Base-by-base conservation (phyloP, 192 early-diverging fungal species). In the Coemansia sp. region DNA sequence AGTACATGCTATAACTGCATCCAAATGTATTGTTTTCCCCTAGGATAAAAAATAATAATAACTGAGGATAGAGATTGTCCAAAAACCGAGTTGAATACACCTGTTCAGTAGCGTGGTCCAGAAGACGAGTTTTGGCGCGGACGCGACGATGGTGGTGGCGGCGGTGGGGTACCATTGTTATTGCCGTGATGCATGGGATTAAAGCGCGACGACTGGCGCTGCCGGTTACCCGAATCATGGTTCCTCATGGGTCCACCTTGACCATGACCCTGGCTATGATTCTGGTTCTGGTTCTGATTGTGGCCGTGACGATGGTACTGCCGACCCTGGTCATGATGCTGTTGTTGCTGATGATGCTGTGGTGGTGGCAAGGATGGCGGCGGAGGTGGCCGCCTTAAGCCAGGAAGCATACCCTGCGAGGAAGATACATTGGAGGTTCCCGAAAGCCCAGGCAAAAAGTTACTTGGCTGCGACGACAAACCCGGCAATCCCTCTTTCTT, bases 161-260 rank as follows among this genome's bases (percentile, higher is more conserved):
- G 54, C 11, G 27, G 38, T 19, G 51, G 38, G 2, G 23, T 22
- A 4, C 49, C 19, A 26, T 46, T 46, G 20, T 15, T 14, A 9
- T 25, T 29, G 28, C 34, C 18, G 15, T 55, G 62, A 40, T 67
- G 63, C 10, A 67, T 61, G 5, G 71, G 71, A 28, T 62, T 73
- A 43, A 67, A 73, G 3, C 71, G 52, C 23, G 70, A 45, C 2
- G 57, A 36, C 40, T 55, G 57, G 23, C 55, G 55, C 17, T 55
- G 58, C 19, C 56, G 55, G 13, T 9, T 17, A 17, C 50, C 50
- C 17, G 27, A 2, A 45, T 37, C 39, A 18, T 41, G 10, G 37
- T 53, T 55, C 8, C 70, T 62, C 49, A 28, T 18, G 3, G 63
- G 62, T 0, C 70, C 53, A 5, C 34, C 37, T 3, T 46, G 23